Conservation (phyloP, 805 yeast species). For the Ogataea glucozyma region DNA sequence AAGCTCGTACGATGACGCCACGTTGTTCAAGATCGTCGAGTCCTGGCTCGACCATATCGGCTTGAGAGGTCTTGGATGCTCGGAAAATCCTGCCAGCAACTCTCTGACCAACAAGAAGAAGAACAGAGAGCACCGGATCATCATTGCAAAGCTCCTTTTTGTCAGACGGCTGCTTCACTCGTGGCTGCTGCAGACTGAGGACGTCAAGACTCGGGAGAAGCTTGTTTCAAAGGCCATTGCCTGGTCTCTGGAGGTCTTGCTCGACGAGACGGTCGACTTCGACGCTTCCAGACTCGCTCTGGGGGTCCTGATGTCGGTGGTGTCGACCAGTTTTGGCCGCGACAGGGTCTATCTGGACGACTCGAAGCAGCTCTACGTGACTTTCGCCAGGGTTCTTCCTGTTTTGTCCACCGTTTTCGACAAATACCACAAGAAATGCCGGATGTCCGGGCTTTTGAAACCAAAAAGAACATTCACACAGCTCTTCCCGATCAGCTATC, state of each 20-base stretch:
- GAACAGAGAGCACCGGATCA: slow-evolving; percentile 53
- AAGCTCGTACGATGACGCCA: slow-evolving; percentile 39
- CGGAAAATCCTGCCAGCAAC: slow-evolving; percentile 31
- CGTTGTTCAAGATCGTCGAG: slow-evolving; percentile 43
- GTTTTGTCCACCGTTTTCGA: slow-evolving; percentile 52
- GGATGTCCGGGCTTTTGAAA: slow-evolving; percentile 42
- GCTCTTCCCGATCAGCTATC: slow-evolving; percentile 67
- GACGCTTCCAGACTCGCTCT: slow-evolving; percentile 67
- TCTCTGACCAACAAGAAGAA: slow-evolving; percentile 38
- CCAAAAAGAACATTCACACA: slow-evolving; percentile 66
- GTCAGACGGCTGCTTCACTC: slow-evolving; percentile 55
- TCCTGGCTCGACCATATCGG: slow-evolving; percentile 56
- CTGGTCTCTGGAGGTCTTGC: slow-evolving; percentile 60
- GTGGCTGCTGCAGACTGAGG: slow-evolving; percentile 33
- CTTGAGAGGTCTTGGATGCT: slow-evolving; percentile 52
- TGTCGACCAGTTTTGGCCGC: slow-evolving; percentile 32
- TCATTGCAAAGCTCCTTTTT: slow-evolving; percentile 59
- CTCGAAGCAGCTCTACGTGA: slow-evolving; percentile 41
- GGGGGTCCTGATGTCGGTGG: slow-evolving; percentile 54
- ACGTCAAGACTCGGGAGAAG: slow-evolving; percentile 30
- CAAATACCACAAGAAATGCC: slow-evolving; percentile 52
- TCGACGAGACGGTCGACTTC: slow-evolving; percentile 48
- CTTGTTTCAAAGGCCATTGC: slow-evolving; percentile 49
- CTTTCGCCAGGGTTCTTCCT: slow-evolving; percentile 55
- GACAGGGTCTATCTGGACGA: slow-evolving; percentile 29